Conservation (phyloP, 768 basidiomycete genomes). For the Rhizopogon roseolus region DNA sequence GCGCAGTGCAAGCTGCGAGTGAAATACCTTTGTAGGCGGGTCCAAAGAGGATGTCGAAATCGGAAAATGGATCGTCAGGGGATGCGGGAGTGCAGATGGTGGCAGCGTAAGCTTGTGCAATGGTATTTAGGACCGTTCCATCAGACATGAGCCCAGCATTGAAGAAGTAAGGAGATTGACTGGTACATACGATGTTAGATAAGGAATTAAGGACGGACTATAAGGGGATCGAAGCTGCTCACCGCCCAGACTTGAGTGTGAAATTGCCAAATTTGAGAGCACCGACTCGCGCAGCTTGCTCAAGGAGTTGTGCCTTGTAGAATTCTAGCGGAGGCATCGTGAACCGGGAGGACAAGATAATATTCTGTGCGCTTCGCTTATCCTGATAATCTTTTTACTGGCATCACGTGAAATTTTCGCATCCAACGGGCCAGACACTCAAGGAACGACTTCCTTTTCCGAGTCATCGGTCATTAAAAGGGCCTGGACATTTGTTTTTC, state of each 20-base stretch:
- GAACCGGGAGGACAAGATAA: background rate
- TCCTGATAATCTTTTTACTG: too few species aligned
- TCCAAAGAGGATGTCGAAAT: slow-evolving; percentile 86
- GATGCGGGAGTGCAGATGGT: slow-evolving; percentile 61
- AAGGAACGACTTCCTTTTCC: too few species aligned
- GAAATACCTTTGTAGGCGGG: slow-evolving; percentile 98
- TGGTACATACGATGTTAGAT: slow-evolving; percentile 19
- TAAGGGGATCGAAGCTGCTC: slow-evolving; percentile 21
- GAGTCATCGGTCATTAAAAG: too few species aligned
- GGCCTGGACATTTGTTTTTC: too few species aligned
- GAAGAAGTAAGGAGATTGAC: slow-evolving; percentile 94
- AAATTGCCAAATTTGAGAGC: slow-evolving; percentile 91
- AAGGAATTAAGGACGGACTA: background rate
- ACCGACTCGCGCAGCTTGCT: slow-evolving; percentile 59
- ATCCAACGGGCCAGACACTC: too few species aligned
- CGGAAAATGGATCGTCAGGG: slow-evolving; percentile 24
- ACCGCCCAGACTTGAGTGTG: slow-evolving; percentile 94
- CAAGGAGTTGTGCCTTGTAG: slow-evolving; percentile 65
- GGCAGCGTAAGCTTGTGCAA: slow-evolving; percentile 80
- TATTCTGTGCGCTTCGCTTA: background rate
- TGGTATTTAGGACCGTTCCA: slow-evolving; percentile 71
- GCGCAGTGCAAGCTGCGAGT: slow-evolving; percentile 79
- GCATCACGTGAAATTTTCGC: too few species aligned
- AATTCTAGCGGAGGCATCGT: slow-evolving; percentile 24
- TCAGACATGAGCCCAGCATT: slow-evolving; percentile 88